Percentiles rank a stretch among this genome's conserved stretches.
phyloP scores from a whole-genome alignment of 345 rosid species.

The Hibiscus trionum region DNA sequence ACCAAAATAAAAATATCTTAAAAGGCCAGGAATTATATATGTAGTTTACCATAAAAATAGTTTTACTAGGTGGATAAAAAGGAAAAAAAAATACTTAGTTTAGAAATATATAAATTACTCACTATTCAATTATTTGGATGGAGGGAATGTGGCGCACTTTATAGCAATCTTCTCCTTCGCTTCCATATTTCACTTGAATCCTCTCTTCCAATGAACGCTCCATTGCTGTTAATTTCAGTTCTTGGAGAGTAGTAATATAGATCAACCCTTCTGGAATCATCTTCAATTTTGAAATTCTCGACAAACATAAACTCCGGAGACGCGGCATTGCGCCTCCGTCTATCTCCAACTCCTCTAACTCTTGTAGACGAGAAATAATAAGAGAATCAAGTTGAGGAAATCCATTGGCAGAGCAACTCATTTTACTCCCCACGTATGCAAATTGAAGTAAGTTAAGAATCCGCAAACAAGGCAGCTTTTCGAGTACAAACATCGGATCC shows the following conservation, averaged over 20 bases:
- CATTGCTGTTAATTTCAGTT: background rate
- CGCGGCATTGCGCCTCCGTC: background rate
- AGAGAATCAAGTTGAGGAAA: background rate
- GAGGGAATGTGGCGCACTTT: background rate
- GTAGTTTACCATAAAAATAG: too few relatives aligned
- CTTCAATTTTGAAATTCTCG: background rate
- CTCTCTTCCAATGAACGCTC: background rate
- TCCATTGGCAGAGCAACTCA: background rate
- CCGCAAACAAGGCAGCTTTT: background rate
- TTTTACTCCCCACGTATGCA: background rate
- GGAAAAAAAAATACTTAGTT: background rate
- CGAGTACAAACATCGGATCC: background rate
- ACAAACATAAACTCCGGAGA: background rate
- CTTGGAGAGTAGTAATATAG: background rate
- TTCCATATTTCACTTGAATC: background rate
- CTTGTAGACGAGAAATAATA: accelerated
- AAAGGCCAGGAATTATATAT: too few relatives aligned
- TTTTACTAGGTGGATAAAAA: too few relatives aligned
- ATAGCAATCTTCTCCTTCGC: background rate
- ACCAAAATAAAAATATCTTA: too few relatives aligned
- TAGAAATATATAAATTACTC: background rate
- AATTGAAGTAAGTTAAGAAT: accelerated
- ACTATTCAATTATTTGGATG: background rate
- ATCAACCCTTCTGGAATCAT: background rate
- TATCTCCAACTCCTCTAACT: background rate